These are phyloP conservation scores for Lentinula edodes DNA, from an alignment of 768 basidiomycete species.

Conservation along the genomic window DNA sequence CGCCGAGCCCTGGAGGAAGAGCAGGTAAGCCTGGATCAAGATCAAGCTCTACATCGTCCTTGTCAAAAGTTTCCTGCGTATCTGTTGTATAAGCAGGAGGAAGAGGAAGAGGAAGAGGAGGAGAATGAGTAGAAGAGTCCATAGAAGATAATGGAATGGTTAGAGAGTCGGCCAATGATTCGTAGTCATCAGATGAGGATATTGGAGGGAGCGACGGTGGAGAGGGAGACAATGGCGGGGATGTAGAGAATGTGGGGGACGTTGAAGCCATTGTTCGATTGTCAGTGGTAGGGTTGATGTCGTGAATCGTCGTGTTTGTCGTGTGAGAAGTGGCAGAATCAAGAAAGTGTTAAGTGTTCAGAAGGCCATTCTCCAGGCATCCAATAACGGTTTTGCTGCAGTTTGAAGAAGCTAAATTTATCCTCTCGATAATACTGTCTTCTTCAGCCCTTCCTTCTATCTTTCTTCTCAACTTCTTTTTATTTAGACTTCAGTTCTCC, in stretches of 20 bases:
- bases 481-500: not conserved
- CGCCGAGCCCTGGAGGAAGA: not conserved
- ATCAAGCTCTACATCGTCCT: not conserved
- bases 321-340: not conserved
- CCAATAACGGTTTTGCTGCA: not conserved
- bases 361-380: not conserved
- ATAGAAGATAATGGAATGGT: not conserved
- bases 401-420: too few relatives aligned
- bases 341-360: not conserved
- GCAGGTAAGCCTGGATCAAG: not conserved
- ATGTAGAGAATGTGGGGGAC: not conserved
- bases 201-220: constrained; percentile 1
- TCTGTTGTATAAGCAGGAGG: not conserved
- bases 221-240: not conserved
- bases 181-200: not conserved
- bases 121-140: not conserved
- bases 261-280: not conserved
- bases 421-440: too few relatives aligned
- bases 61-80: not conserved
- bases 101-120: not conserved
- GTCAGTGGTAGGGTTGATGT: not conserved
- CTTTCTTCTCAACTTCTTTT: not conserved
- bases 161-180: not conserved
- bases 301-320: not conserved
- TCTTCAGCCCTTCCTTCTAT: not conserved